A percentile compares a stretch with the other conserved stretches of the same genome.
phyloP scores from a whole-genome alignment of 176 grass and related monocot genomes.

The Oryza glumipatula region DNA sequence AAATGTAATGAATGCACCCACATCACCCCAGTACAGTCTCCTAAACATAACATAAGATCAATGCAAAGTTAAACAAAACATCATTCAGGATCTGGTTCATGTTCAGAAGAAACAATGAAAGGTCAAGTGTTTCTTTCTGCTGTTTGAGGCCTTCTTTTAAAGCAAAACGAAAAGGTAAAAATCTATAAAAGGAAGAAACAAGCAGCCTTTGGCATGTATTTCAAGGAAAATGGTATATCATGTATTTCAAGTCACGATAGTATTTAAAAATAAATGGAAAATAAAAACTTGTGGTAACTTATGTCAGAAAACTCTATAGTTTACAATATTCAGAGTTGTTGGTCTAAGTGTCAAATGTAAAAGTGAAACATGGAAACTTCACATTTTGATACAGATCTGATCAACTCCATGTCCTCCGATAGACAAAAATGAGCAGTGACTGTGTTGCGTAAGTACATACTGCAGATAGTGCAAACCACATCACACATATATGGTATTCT shows the following conservation, averaged over 20 bases:
- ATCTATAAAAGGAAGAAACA: neutral
- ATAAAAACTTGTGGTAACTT: neutral
- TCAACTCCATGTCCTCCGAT: neutral
- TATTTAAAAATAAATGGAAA: neutral
- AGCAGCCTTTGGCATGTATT: neutral
- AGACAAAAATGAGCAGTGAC: neutral
- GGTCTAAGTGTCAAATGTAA: neutral
- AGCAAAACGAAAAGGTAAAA: neutral
- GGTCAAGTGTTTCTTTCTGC: neutral
- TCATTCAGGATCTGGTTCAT: neutral
- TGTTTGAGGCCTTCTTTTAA: neutral
- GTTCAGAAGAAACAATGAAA: neutral
- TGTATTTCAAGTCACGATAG: neutral
- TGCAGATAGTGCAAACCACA: neutral
- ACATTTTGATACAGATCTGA: neutral
- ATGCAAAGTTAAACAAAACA: neutral
- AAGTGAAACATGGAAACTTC: neutral
- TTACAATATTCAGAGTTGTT: neutral
- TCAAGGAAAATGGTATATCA: neutral
- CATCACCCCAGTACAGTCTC: neutral
- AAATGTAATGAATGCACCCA: neutral
- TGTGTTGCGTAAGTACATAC: neutral
- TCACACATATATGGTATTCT: neutral
- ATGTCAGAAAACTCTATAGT: neutral
- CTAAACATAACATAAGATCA: neutral